Conservation (phyloP, 139 green algal species). For the Astrephomene gubernaculifera region DNA sequence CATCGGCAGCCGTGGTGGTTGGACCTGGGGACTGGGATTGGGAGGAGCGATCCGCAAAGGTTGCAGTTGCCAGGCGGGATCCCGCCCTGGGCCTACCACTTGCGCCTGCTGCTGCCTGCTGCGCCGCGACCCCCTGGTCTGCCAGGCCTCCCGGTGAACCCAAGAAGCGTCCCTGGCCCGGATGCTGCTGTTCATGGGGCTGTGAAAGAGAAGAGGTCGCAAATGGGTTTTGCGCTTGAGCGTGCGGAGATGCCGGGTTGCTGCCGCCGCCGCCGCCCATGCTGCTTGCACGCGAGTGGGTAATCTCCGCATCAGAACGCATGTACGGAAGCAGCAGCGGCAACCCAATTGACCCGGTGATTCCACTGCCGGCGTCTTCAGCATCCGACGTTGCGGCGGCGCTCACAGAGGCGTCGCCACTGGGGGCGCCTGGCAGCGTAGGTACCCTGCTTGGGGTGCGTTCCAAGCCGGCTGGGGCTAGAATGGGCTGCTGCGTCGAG, state of each 20-base stretch:
- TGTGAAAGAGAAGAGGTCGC: no score
- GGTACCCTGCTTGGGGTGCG: conserved; percentile 22
- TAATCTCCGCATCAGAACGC: neutral
- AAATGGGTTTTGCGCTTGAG: neutral
- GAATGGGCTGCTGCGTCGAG: conserved; percentile 1
- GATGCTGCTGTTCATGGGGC: no score
- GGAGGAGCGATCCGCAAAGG: no score
- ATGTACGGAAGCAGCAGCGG: neutral
- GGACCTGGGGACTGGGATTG: no score
- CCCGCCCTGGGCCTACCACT: neutral
- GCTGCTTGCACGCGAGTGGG: neutral
- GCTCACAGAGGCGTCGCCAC: neutral
- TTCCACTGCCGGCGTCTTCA: neutral
- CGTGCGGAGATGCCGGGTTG: neutral
- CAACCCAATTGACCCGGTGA: neutral
- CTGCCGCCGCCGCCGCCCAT: neutral
- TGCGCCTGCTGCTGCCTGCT: neutral
- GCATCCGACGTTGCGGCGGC: no score
- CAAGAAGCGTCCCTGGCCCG: no score
- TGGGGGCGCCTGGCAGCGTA: no score
- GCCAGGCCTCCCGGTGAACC: neutral
- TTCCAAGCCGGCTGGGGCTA: conserved; percentile 18
- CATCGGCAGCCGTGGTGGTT: neutral
- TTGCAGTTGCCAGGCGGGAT: conserved; percentile 7
- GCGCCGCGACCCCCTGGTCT: neutral